Evolutionary conservation across 2,329 filamentous ascomycete species (phyloP).

Genomic region (Coleophoma crateriformis): DNA sequence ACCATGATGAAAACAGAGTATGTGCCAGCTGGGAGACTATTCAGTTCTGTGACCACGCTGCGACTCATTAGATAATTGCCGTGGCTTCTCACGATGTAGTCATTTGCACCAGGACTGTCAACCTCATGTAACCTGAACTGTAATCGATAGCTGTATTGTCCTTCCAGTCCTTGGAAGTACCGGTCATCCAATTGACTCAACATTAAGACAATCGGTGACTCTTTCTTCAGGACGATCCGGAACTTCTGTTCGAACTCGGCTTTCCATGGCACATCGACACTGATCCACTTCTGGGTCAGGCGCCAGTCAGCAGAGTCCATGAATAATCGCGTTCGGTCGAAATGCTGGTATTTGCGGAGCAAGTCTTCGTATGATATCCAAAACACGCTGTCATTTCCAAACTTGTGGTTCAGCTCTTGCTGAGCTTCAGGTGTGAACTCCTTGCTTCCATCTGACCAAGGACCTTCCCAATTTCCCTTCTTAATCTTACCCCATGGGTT

Average conservation of each 20-base stretch:
- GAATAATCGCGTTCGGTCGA: constrained; percentile 59
- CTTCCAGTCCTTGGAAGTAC: constrained; percentile 56
- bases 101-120: constrained; percentile 44
- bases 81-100: constrained; percentile 55
- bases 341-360: constrained; percentile 54
- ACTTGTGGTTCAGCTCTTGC: constrained; percentile 50
- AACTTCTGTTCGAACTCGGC: constrained; percentile 58
- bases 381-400: constrained; percentile 57
- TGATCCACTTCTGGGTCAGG: constrained; percentile 54
- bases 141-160: constrained; percentile 48
- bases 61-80: constrained; percentile 53
- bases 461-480: constrained; percentile 53
- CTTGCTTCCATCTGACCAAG: constrained; percentile 53
- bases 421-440: constrained; percentile 56
- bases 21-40: constrained; percentile 47
- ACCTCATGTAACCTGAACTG: constrained; percentile 43
- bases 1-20: constrained; percentile 54
- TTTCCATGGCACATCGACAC: constrained; percentile 57
- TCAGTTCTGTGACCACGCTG: constrained; percentile 53
- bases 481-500: constrained; percentile 56
- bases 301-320: constrained; percentile 49
- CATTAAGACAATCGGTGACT: constrained; percentile 53
- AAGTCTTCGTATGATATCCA: constrained; percentile 61
- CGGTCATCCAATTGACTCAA: constrained; percentile 57
- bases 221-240: constrained; percentile 47